Base-by-base conservation (phyloP, 2,329 filamentous ascomycete species). In the Cadophora malorum region DNA sequence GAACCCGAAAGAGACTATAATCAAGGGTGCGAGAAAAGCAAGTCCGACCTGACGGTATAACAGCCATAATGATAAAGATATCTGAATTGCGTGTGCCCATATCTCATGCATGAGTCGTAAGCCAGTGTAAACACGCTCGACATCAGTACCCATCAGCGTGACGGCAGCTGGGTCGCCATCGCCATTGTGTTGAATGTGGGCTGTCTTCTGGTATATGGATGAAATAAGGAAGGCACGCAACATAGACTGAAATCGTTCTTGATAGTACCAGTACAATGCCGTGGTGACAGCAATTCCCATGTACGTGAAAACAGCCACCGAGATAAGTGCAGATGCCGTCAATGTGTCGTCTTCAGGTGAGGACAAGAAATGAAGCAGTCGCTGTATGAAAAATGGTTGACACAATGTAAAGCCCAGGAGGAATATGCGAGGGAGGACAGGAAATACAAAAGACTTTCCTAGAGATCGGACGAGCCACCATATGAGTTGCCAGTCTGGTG, bases 141-240 rank as follows among this genome's bases (percentile, higher is more conserved):
- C 41, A 33, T 62, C 59, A 28, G 59, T 21, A 31, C 59, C 47
- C 59, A 62, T 62, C 3, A 62, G 38, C 8, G 59, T 62, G 2
- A 62, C 21, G 10, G 59, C 59, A 49, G 41, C 41, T n/a, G n/a
- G 21, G 19, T 52, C 10, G 2, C 49, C 49, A 28, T 52, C 49
- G 4, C 49, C 49, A 9, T 12, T 21, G 19, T 52, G 49, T 4
- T 5, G 4, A 14, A 28, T 52, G 8, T 14, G 4, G 49, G 21
- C 49, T 28, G 49, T 25, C 9, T 52, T 52, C 7, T 14, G 21
- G 19, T 52, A 52, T 12, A 52, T 52, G 21, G 49, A 10, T 4
- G 49, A 52, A 12, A 52, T 52, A 7, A 52, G 21, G 14, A 25
- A 52, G 12, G 49, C 49, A 14, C 49, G 49, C 12, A 52, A 21